Conservation (phyloP, 2,329 filamentous ascomycete species). For the Pochonia chlamydosporia region DNA sequence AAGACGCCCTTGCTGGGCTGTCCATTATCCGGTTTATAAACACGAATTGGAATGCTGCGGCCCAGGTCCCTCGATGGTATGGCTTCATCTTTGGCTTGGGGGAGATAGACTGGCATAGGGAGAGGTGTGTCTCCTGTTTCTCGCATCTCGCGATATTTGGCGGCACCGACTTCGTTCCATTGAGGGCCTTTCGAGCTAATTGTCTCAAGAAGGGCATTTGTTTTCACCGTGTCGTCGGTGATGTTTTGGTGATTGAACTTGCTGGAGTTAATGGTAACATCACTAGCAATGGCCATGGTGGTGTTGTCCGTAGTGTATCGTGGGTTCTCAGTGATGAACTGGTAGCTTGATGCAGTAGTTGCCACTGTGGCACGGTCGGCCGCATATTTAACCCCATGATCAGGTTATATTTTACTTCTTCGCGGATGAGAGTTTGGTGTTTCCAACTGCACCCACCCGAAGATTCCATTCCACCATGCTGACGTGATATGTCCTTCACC, state of each 20-base stretch:
- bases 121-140: slow-evolving; percentile 46
- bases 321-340: no score
- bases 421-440: no score
- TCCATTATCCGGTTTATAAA: slow-evolving; percentile 43
- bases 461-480: no score
- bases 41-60: slow-evolving; percentile 37
- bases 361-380: no score
- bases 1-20: slow-evolving; percentile 34
- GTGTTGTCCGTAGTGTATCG: no score
- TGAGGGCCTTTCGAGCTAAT: slow-evolving; percentile 22
- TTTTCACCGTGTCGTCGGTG: slow-evolving; percentile 15
- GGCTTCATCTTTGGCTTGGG: slow-evolving; percentile 36
- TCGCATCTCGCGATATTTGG: slow-evolving; percentile 47
- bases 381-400: no score
- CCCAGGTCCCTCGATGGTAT: slow-evolving; percentile 47
- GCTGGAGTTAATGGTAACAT: slow-evolving; percentile 32
- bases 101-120: slow-evolving; percentile 38
- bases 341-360: no score
- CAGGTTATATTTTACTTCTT: no score
- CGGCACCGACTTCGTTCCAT: slow-evolving; percentile 39
- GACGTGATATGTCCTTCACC: no score
- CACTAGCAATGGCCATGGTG: slow-evolving; percentile 13
- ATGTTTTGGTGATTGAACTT: slow-evolving; percentile 36
- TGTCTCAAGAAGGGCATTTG: not conserved
- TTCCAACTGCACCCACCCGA: no score